Evolutionary conservation across 768 basidiomycete species (phyloP), one percentile per base, ranked within the genome.

Genomic region (Naganishia onofrii): DNA sequence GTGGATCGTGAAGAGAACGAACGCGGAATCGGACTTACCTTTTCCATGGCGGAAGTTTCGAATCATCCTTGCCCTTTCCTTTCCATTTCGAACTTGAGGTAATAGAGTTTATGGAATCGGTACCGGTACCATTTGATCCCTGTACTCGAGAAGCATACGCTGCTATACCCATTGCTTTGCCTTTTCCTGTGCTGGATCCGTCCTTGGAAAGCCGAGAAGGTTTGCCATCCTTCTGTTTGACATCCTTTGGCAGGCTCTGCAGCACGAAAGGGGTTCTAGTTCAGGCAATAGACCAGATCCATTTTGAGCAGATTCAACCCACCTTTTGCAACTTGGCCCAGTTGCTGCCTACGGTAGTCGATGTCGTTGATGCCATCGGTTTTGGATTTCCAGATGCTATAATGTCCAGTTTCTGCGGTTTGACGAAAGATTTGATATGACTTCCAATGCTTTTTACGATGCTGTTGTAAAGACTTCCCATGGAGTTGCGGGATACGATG

Each of bases 101-200:
- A 29, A 23, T 26, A 42, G 38, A 13, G 42, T 12, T 38, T 38
- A 36, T 38, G 57, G n/a, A 28, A 9, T 36, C n/a, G 46, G 36
- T 26, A 42, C 42, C 17, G n/a, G 12, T 44, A 23, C n/a, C 29
- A 12, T 44, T 42, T 0, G 60, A 42, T 10, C 60, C 60, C 23
- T 42, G 60, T 1, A 63, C 60, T 26, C 60, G 60, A 36, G 60
- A 63, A 26, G 60, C 60, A 26, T 63, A 63, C 15, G 60, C 60
- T 42, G 60, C 60, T 29, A 63, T 26, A 44, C 60, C 60, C 60
- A 63, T 63, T n/a, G 60, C 60, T 44, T 63, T 63, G 38, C 36
- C 42, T 42, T 63, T 63, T 63, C 42, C 60, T 8, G 57, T 38
- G 3, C 60, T 26, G 60, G 38, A 42, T 44, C 31, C 60, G 23